Evolutionary conservation across 805 yeast species (phyloP).

Genomic region (Candida peoriensis): DNA sequence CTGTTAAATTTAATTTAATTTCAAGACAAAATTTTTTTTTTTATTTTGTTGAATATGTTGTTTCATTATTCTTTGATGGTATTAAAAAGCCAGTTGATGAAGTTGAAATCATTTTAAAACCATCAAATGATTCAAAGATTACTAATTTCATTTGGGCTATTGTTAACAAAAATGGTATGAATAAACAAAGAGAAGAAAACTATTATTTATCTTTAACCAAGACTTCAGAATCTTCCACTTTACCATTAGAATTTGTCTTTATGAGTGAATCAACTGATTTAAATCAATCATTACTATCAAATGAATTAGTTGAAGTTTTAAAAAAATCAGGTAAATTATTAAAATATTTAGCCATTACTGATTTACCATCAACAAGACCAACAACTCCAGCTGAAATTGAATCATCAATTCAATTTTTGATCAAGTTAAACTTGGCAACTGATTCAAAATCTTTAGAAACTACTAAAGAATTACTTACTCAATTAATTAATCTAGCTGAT

Average conservation of each 20-base stretch:
- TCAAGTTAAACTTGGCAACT: slow-evolving; percentile 50
- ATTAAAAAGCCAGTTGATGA: slow-evolving; percentile 52
- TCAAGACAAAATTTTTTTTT: slow-evolving; percentile 79
- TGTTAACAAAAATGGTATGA: slow-evolving; percentile 83
- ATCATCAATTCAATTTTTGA: slow-evolving; percentile 43
- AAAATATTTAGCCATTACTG: slow-evolving; percentile 75
- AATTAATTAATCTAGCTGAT: slow-evolving; percentile 51
- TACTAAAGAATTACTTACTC: slow-evolving; percentile 43
- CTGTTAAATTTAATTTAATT: slow-evolving; percentile 56
- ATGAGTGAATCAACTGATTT: slow-evolving; percentile 88
- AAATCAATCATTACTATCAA: slow-evolving; percentile 56
- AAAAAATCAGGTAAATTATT: slow-evolving; percentile 41
- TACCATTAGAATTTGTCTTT: slow-evolving; percentile 74
- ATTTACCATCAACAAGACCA: slow-evolving; percentile 76
- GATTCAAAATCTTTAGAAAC: slow-evolving; percentile 45
- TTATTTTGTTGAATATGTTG: slow-evolving; percentile 55
- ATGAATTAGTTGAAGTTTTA: slow-evolving; percentile 42
- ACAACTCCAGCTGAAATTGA: slow-evolving; percentile 47
- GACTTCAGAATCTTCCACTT: slow-evolving; percentile 62
- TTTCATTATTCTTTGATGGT: slow-evolving; percentile 54
- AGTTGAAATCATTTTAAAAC: slow-evolving; percentile 56
- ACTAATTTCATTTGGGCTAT: slow-evolving; percentile 71
- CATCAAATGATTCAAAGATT: slow-evolving; percentile 33
- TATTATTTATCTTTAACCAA: slow-evolving; percentile 83
- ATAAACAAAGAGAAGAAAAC: slow-evolving; percentile 64